Percentiles rank a stretch among this genome's conserved stretches.
These are phyloP conservation scores for Claviceps pazoutovae DNA, from an alignment of 2,329 filamentous ascomycete genomes.

Conservation along the genomic window DNA sequence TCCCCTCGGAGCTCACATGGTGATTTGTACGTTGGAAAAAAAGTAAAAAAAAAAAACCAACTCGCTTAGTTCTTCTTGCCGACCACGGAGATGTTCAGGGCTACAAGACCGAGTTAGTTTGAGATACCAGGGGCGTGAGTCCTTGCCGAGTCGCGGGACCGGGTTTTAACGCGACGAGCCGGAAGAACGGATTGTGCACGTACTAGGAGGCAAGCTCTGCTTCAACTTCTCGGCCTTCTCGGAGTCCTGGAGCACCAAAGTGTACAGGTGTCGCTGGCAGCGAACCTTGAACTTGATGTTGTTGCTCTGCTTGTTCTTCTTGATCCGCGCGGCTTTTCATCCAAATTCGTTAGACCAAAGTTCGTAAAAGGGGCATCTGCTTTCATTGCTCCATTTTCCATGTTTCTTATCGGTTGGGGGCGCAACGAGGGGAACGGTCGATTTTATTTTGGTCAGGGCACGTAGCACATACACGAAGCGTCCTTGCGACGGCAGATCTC, in stretches of 20 bases:
- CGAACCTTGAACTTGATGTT: slow-evolving; percentile 99
- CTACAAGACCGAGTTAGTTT: slow-evolving; percentile 14
- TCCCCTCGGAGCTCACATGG: background rate
- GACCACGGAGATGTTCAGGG: slow-evolving; percentile 39
- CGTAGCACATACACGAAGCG: slow-evolving; percentile 75
- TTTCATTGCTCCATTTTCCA: too few relatives aligned
- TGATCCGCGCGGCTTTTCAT: slow-evolving; percentile 65
- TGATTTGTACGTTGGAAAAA: background rate
- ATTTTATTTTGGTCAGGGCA: background rate
- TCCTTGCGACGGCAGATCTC: slow-evolving; percentile 99
- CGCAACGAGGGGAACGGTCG: background rate
- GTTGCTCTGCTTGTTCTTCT: slow-evolving; percentile 83
- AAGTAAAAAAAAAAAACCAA: background rate
- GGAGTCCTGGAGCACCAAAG: slow-evolving; percentile 92
- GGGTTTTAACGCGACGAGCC: background rate
- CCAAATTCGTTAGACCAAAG: background rate
- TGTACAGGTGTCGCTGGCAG: slow-evolving; percentile 93
- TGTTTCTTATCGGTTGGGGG: too few relatives aligned
- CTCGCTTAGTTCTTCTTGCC: slow-evolving; percentile 35
- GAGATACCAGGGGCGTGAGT: background rate
- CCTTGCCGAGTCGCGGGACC: too few relatives aligned
- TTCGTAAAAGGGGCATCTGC: too few relatives aligned
- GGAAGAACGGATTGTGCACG: slow-evolving; percentile 22
- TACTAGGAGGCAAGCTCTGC: slow-evolving; percentile 97
- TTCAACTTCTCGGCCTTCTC: slow-evolving; percentile 99